Evolutionary conservation across 345 rosid genomes (phyloP).

Genomic region (Lepidium africanum): DNA sequence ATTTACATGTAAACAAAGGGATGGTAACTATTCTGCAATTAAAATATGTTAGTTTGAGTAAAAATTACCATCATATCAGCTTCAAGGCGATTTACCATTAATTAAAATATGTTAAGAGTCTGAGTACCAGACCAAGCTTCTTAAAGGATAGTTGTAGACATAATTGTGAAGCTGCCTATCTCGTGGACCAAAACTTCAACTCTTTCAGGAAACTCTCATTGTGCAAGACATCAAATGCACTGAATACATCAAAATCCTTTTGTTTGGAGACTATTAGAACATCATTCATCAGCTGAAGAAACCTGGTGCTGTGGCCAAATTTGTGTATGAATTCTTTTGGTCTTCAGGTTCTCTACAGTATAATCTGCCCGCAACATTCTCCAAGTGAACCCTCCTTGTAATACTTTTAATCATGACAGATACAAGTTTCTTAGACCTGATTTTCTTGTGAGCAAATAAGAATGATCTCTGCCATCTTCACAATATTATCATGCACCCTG

Average conservation of each 20-base stretch:
- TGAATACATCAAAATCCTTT: slow-evolving; percentile 63
- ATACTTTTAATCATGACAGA: too few species aligned
- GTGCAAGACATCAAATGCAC: slow-evolving; percentile 63
- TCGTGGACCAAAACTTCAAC: slow-evolving; percentile 62
- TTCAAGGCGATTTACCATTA: background rate
- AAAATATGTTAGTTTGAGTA: background rate
- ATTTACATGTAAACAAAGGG: background rate
- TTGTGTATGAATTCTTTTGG: too few species aligned
- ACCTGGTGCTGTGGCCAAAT: background rate
- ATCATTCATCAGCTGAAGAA: slow-evolving; percentile 76
- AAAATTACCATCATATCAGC: background rate
- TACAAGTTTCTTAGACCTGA: too few species aligned
- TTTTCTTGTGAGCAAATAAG: too few species aligned
- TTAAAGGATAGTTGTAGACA: slow-evolving; percentile 53
- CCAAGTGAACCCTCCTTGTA: too few species aligned
- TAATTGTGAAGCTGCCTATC: slow-evolving; percentile 67
- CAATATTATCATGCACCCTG: too few species aligned
- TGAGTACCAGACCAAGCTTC: slow-evolving; percentile 52
- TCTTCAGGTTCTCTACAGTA: too few species aligned
- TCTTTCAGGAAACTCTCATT: slow-evolving; percentile 64
- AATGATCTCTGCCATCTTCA: too few species aligned
- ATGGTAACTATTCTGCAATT: background rate
- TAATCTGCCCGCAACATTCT: too few species aligned
- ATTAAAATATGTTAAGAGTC: too few species aligned
- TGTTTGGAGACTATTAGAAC: slow-evolving; percentile 57